Percentiles rank a stretch among this genome's conserved stretches.
Evolutionary conservation across 1,284 basidiomycete species (phyloP).

Genomic region (Leccinum griseonigrum): DNA sequence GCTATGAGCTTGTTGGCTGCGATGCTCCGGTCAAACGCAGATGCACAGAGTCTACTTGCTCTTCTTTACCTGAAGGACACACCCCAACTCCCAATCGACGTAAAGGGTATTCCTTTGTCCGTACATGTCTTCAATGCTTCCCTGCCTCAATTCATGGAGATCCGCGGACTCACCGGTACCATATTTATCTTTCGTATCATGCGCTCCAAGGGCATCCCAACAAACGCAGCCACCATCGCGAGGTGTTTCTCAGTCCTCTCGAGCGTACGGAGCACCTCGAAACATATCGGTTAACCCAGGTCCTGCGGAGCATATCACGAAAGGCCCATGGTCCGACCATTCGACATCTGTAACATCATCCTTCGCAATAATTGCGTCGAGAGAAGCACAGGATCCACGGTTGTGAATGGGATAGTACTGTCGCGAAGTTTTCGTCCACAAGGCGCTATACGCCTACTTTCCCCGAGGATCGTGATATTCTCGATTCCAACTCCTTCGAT

Average conservation of each 20-base stretch:
- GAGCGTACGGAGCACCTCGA: conserved; percentile 39
- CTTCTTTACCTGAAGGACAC: conserved; percentile 22
- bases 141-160: conserved; percentile 45
- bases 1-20: conserved; percentile 51
- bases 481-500: conserved; percentile 38
- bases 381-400: conserved; percentile 45
- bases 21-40: conserved; percentile 37
- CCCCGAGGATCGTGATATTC: conserved; percentile 26
- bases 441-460: conserved; percentile 20
- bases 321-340: conserved; percentile 42
- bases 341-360: conserved; percentile 48
- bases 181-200: conserved; percentile 51
- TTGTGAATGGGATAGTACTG: conserved; percentile 50
- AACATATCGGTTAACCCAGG: conserved; percentile 44
- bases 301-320: conserved; percentile 44
- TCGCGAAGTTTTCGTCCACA: conserved; percentile 37
- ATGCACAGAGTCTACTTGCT: conserved; percentile 24
- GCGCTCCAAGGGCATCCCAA: conserved; percentile 44
- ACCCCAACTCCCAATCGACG: conserved; percentile 30
- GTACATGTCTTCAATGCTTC: conserved; percentile 58
- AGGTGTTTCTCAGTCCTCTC: conserved; percentile 53
- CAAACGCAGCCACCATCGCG: conserved; percentile 49
- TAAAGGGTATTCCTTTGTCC: conserved; percentile 41
- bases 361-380: conserved; percentile 44
- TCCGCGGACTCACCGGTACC: conserved; percentile 47